Base-by-base conservation (phyloP, 2,329 filamentous ascomycete species). In the Ophiosphaerella narmari region DNA sequence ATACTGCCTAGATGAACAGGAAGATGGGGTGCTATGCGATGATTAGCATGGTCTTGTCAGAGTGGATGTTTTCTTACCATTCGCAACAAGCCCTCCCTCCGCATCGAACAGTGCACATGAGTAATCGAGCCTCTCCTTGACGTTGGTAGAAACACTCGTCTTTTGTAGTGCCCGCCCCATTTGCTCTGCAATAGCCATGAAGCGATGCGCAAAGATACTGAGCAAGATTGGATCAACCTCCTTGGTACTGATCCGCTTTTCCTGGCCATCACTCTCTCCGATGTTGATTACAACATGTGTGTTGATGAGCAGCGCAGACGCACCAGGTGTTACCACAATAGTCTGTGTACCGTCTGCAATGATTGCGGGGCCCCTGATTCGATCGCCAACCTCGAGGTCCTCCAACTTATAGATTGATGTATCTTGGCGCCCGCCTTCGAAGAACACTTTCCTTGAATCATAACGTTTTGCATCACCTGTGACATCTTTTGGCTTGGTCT, bases 201-300 rank as follows among this genome's bases (percentile, higher is more conserved):
- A 93, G 7, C 89, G 82, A 67, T 92, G 88, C 1, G 86, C 87
- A 59, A 93, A 92, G 50, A 93, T 88, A 64, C 85, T 88, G 2
- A 93, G 80, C 75, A 90, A 81, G 58, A 92, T 89, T 0, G 89
- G 89, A 66, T 92, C 87, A 0, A 90, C 85, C 48, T 85, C 81
- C 37, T 78, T 79, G 12, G 78, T 79, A 41, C 74, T 75, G 34
- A 80, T 70, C 50, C 79, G 75, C 54, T 76, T 77, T 13, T 82
- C 74, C 67, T 78, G 55, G 45, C 68, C 54, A 68, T 82, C 76
- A 57, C 77, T 75, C 39, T 86, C 85, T 46, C 86, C 84, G 35
- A 94, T 82, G 57, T 96, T 91, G 66, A 97, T 92, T 6, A 97
- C 82, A 7, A 97, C 90, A 63, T 96, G 93, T 0, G 91, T 96